Evolutionary conservation across 345 rosid genomes (phyloP).

Genomic region (Sisymbrium irio): DNA sequence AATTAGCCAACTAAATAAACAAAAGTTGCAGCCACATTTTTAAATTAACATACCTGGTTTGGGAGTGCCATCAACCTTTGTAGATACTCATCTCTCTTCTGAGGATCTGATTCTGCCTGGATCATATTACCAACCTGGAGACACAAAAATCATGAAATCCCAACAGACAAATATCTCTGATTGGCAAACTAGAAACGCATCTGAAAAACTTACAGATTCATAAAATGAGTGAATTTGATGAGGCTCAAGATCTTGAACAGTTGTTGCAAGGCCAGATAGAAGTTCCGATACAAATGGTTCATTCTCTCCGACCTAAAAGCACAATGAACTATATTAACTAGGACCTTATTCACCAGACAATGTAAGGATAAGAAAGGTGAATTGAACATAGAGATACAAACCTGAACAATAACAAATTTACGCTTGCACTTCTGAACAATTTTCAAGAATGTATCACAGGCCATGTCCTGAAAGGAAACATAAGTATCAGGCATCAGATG

Average conservation of each 20-base stretch:
- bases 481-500: constrained; percentile 1
- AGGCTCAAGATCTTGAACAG: constrained; percentile 97
- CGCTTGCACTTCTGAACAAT: constrained; percentile 99
- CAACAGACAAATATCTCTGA: constrained; percentile 2
- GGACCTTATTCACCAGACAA: constrained; percentile 6
- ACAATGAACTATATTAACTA: not conserved
- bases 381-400: constrained; percentile 26
- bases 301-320: constrained; percentile 85
- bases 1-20: constrained; percentile 25
- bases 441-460: constrained; percentile 98
- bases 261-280: constrained; percentile 83
- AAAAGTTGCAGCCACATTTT: not conserved
- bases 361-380: not conserved
- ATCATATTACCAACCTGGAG: constrained; percentile 94
- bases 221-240: constrained; percentile 98
- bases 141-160: not conserved
- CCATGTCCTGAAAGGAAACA: constrained; percentile 78
- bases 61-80: constrained; percentile 96
- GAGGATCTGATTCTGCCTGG: constrained; percentile 95
- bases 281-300: constrained; percentile 99
- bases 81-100: constrained; percentile 93
- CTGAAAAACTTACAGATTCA: constrained; percentile 70
- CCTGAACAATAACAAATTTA: constrained; percentile 93
- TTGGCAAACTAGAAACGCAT: not conserved
- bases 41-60: constrained; percentile 58